Base-by-base conservation (phyloP, 1,284 basidiomycete species). In the Mrakiaceae sp. region DNA sequence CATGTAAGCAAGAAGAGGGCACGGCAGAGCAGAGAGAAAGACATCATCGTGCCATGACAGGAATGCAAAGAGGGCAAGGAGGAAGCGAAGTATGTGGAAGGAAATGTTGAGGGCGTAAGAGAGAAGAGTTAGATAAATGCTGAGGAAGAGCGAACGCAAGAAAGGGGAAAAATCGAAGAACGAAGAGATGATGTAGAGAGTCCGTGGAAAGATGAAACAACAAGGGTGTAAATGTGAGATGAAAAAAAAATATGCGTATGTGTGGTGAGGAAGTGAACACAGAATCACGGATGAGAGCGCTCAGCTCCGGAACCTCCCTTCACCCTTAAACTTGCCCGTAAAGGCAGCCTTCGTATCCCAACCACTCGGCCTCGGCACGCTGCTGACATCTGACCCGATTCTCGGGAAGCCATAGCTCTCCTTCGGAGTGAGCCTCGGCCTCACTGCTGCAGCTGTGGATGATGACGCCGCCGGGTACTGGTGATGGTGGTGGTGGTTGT, bases 331-430 rank as follows among this genome's bases (percentile, higher is more conserved):
- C 42, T 43, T 52, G n/a, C 60, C 60, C 16, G 39, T 53, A 14
- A 61, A 61, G 9, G 50, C 60, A 3, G 52, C 53, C 14, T 12
- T 40, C 8, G 39, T 47, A 10, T 55, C 16, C 61, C 47, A 56
- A 3, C 53, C 53, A 40, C n/a, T 16, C 61, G 61, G 47, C 39
- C 6, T 44, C 46, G 62, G 54, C 12, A 58, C 54, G 7, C 16
- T 5, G 51, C 16, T 8, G 53, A 10, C 3, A 44, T 43, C 44
- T 54, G 43, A 14, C 14, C 12, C 10, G 40, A 62, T 14, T 14
- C 47, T 39, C 6, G 62, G 62, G 43, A 63, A 63, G 4, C 62
- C 62, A 27, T 63, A 63, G 16, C 62, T 63, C 49, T 39, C 56
- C 9, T 52, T 56, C n/a, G 55, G 49, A 40, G 56, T 58, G 40